phyloP scores from a whole-genome alignment of 2,329 filamentous ascomycete genomes.

The Botrytis medusae region DNA sequence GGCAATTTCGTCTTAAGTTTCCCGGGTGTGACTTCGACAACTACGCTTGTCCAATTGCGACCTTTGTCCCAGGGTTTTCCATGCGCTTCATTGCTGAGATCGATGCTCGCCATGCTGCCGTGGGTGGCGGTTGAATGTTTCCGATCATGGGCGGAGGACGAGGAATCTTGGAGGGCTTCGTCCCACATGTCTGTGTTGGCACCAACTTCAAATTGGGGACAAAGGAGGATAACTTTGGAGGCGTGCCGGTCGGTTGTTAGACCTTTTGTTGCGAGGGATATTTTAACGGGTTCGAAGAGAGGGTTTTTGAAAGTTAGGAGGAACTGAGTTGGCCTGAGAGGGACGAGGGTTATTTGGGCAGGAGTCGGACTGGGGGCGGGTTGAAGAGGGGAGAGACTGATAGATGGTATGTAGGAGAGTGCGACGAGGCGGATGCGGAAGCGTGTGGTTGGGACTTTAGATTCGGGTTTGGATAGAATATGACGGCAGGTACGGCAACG shows the following conservation, averaged over 20 bases:
- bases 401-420: slow-evolving; percentile 80
- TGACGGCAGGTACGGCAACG: slow-evolving; percentile 90
- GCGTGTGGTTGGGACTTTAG: slow-evolving; percentile 82
- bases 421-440: slow-evolving; percentile 93
- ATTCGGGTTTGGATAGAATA: slow-evolving; percentile 91
- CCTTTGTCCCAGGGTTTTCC: slow-evolving; percentile 97
- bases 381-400: slow-evolving; percentile 67
- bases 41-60: slow-evolving; percentile 91
- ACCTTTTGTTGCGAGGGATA: slow-evolving; percentile 82
- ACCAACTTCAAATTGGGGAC: slow-evolving; percentile 90
- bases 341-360: slow-evolving; percentile 27
- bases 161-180: slow-evolving; percentile 57
- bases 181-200: slow-evolving; percentile 95
- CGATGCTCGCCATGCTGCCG: slow-evolving; percentile 14
- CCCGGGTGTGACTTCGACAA: slow-evolving; percentile 79
- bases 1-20: slow-evolving; percentile 38
- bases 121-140: slow-evolving; percentile 13
- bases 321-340: slow-evolving; percentile 65
- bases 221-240: slow-evolving; percentile 85
- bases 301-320: slow-evolving; percentile 91
- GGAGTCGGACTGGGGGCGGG: slow-evolving; percentile 26
- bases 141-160: background rate
- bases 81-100: slow-evolving; percentile 17
- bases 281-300: slow-evolving; percentile 84
- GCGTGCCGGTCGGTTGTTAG: slow-evolving; percentile 74